phyloP scores from a whole-genome alignment of 2,329 filamentous ascomycete species.

The Epichloe gansuensis region DNA sequence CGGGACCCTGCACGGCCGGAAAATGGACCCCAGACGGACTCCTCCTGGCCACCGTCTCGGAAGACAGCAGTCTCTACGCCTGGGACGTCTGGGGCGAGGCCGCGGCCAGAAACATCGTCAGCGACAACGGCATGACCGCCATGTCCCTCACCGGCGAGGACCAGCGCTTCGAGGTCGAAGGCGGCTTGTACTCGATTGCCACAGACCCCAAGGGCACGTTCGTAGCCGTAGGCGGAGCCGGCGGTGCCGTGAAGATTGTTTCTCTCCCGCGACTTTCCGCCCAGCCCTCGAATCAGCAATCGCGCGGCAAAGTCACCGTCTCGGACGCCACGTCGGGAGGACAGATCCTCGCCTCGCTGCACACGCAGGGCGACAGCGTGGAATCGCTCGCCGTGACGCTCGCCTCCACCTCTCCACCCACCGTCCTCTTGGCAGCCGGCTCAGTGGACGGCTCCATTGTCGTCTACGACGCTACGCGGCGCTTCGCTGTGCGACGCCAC shows the following conservation, averaged over 20 bases:
- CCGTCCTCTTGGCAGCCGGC: constrained; percentile 47
- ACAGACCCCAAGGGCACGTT: constrained; percentile 69
- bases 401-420: constrained; percentile 28
- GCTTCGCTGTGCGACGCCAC: constrained; percentile 74
- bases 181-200: constrained; percentile 79
- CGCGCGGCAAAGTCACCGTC: constrained; percentile 17
- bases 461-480: constrained; percentile 74
- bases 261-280: constrained; percentile 56
- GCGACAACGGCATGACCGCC: constrained; percentile 48
- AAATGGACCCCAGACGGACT: constrained; percentile 82
- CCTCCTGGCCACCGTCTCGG: constrained; percentile 74
- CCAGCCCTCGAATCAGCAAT: constrained; percentile 7
- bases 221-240: constrained; percentile 76
- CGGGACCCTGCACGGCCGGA: constrained; percentile 73
- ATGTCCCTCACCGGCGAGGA: constrained; percentile 68
- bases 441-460: constrained; percentile 68
- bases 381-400: constrained; percentile 57
- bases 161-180: constrained; percentile 83
- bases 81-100: constrained; percentile 84
- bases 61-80: constrained; percentile 80
- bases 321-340: constrained; percentile 31
- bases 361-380: constrained; percentile 62
- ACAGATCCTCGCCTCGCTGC: constrained; percentile 66
- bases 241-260: constrained; percentile 73
- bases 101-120: constrained; percentile 39